Evolutionary conservation across 148 eudicot genomes (phyloP), one percentile per base, ranked within the genome.

Genomic region (Cornus kousa): DNA sequence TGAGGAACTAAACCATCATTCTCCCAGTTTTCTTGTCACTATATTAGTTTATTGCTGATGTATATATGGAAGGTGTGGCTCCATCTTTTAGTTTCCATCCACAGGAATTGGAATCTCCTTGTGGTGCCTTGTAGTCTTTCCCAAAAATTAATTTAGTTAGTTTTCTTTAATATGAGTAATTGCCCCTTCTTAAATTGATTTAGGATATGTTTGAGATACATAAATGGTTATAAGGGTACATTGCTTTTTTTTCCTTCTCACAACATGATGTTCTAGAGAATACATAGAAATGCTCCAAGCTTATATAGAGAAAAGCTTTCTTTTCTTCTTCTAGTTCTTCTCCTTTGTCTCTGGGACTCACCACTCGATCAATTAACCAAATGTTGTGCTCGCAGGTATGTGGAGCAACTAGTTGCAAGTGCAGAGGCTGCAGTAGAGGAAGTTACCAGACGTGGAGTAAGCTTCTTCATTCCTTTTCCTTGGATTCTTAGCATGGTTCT

Each of bases 381-480:
- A 17, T 70, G 16, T 64, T 78, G 31, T 70, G 35, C 82, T 82
- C 75, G 70, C 82, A 95, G 98, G 71, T 95, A 93, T 77, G 93
- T 95, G 60, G 98, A 95, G 77, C 98, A 95, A 85, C 92, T 95
- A 57, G 94, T 95, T 77, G 88, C 83, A 13, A 93, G 98, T 86
- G 98, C 98, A 53, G 97, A 95, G 89, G 98, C 98, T 87, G 98
- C 98, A 6, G 93, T 95, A 19, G 89, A 91, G 80, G 97, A 95
- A 90, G 93, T 95, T 50, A 83, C 90, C 81, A 87, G 87, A 67
- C 96, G 97, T 46, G 96, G 97, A 83, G 97, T 95, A 83, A 80
- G 87, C 85, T 75, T 55, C 75, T 76, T 71, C 67, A n/a, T 73
- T 71, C 19, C 48, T 59, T 66, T 78, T 22, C 72, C n/a, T 28